A percentile compares a stretch with the other conserved stretches of the same genome.
Conservation (phyloP, 2,329 filamentous ascomycete genomes). For the Paraconiothyrium sp. region DNA sequence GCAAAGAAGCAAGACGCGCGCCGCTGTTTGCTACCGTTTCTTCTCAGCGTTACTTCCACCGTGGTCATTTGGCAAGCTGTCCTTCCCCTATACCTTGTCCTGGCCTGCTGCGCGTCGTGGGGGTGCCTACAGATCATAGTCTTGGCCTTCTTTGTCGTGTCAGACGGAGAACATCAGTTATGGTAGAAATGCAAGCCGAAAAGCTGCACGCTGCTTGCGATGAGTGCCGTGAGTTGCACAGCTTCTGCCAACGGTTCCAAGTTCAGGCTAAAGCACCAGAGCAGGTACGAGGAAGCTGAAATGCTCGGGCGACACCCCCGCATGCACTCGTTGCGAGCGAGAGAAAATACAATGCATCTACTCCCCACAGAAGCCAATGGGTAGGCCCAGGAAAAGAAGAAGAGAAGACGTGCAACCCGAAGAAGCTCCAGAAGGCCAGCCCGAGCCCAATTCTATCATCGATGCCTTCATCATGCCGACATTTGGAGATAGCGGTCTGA, state of each 20-base stretch:
- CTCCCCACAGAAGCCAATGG: slow-evolving; percentile 60
- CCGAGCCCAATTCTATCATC: slow-evolving; percentile 10
- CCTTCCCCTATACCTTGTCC: background rate
- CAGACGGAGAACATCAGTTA: slow-evolving; percentile 17
- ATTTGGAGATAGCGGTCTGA: slow-evolving; percentile 25
- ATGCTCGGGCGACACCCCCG: slow-evolving; percentile 56
- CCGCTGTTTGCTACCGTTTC: slow-evolving; percentile 8
- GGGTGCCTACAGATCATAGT: background rate
- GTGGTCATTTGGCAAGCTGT: slow-evolving; percentile 1
- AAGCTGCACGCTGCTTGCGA: slow-evolving; percentile 48
- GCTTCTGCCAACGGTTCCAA: slow-evolving; percentile 7
- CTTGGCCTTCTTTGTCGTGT: background rate
- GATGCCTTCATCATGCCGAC: slow-evolving; percentile 16
- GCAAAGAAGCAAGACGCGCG: slow-evolving; percentile 10
- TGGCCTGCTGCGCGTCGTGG: background rate
- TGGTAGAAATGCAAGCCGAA: slow-evolving; percentile 32
- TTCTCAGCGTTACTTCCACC: background rate
- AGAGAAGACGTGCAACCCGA: slow-evolving; percentile 36
- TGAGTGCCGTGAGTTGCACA: slow-evolving; percentile 45
- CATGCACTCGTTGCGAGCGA: slow-evolving; percentile 53
- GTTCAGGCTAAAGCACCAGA: slow-evolving; percentile 12
- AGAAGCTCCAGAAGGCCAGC: slow-evolving; percentile 14
- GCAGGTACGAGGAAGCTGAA: slow-evolving; percentile 60
- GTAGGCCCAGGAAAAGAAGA: slow-evolving; percentile 59
- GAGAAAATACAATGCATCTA: slow-evolving; percentile 57